Percentiles rank a stretch among this genome's conserved stretches.
phyloP scores from a whole-genome alignment of 306 rosid species.

The Cucurbita moschata region DNA sequence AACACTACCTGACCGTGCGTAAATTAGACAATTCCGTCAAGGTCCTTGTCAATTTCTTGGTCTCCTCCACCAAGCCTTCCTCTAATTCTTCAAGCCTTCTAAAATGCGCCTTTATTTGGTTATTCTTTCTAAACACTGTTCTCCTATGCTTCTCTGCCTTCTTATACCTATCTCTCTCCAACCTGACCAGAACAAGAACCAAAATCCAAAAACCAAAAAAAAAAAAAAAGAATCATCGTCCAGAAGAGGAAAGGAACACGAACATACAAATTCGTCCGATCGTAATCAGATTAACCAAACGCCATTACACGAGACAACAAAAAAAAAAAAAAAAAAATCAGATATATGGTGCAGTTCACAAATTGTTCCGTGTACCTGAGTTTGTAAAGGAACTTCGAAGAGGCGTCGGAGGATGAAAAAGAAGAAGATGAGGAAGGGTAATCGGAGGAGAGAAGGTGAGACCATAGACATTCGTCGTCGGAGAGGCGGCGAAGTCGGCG shows the following conservation, averaged over 20 bases:
- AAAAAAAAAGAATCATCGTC: not conserved
- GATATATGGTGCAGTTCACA: not conserved
- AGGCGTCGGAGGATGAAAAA: not conserved
- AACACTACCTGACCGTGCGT: constrained; percentile 36
- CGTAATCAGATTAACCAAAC: not conserved
- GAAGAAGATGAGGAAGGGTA: constrained; percentile 13
- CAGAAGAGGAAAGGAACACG: not conserved
- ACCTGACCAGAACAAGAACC: constrained; percentile 16
- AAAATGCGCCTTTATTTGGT: constrained; percentile 46
- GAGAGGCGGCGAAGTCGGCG: constrained; percentile 47
- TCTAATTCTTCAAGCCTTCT: constrained; percentile 33
- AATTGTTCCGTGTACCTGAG: constrained; percentile 17
- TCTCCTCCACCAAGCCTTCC: constrained; percentile 25
- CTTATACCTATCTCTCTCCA: constrained; percentile 48
- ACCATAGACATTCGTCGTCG: constrained; percentile 43
- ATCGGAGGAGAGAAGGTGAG: constrained; percentile 41
- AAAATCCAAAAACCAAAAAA: not conserved
- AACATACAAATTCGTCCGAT: not conserved
- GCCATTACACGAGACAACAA: not conserved
- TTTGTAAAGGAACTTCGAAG: constrained; percentile 40
- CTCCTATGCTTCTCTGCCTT: constrained; percentile 41
- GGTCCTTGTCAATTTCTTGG: constrained; percentile 14
- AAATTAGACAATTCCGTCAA: constrained; percentile 38
- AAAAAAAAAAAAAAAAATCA: not conserved
- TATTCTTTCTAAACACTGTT: constrained; percentile 48